Percentiles rank a stretch among this genome's conserved stretches.
Conservation (phyloP, 352 stramenopile genomes). For the Globisporangium recalcitrans region DNA sequence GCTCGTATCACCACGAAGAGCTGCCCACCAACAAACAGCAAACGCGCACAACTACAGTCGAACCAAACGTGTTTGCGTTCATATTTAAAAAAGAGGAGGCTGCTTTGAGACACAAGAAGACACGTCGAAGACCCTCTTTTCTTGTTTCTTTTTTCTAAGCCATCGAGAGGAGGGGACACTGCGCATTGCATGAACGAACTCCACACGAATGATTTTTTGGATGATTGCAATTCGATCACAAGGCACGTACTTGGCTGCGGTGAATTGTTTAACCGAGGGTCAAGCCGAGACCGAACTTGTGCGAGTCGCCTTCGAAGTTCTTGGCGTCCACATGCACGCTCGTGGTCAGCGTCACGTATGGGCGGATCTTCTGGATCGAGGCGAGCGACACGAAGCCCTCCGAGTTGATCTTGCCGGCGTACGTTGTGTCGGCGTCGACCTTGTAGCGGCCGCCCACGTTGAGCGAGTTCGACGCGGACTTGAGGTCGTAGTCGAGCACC, state of each 20-base stretch:
- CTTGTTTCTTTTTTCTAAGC: constrained; percentile 12
- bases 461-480: constrained; percentile 75
- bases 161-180: constrained; percentile 9
- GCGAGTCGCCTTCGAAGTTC: constrained; percentile 81
- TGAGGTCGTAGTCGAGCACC: constrained; percentile 80
- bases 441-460: constrained; percentile 75
- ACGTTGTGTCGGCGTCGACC: constrained; percentile 68
- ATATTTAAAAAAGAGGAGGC: not conserved
- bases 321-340: constrained; percentile 81
- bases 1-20: not conserved
- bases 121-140: not conserved
- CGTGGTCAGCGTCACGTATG: constrained; percentile 66
- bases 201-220: constrained; percentile 4
- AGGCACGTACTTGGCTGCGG: not conserved
- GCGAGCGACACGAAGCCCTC: constrained; percentile 73
- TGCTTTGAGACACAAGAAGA: not conserved
- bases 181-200: not conserved
- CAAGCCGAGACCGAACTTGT: constrained; percentile 82
- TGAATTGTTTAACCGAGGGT: constrained; percentile 56
- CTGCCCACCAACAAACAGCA: not conserved
- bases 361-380: constrained; percentile 74
- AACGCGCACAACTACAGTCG: not conserved
- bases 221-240: not conserved
- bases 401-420: constrained; percentile 80
- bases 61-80: not conserved